Percentiles rank a stretch among this genome's conserved stretches.
phyloP scores from a whole-genome alignment of 2,329 filamentous ascomycete species.

The Arthrinium phaeospermum region DNA sequence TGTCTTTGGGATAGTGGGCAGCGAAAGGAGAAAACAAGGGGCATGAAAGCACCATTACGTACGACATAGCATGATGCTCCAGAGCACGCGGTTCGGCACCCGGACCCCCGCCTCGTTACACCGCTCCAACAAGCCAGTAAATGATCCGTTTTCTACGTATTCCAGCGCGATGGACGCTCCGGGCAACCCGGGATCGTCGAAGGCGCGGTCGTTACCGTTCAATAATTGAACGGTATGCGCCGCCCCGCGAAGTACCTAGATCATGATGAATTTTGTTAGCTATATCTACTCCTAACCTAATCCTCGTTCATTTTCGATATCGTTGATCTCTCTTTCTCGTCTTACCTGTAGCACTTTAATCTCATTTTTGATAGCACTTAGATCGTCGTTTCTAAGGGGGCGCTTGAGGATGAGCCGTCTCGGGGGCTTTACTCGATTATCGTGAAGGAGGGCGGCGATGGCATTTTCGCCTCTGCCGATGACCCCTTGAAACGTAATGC shows the following conservation, averaged over 20 bases:
- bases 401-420: not conserved
- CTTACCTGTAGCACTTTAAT: not conserved
- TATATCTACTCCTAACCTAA: not conserved
- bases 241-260: not conserved
- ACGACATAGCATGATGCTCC: not conserved
- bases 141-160: not conserved
- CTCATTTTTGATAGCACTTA: not conserved
- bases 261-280: not conserved
- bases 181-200: not conserved
- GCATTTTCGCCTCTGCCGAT: not conserved
- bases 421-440: not conserved
- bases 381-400: not conserved
- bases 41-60: not conserved
- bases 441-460: not conserved
- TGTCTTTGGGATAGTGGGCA: not conserved
- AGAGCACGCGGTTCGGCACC: conserved; percentile 4
- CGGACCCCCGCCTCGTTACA: not conserved
- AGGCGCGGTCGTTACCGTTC: not conserved
- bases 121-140: not conserved
- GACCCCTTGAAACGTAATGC: not conserved
- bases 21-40: no score
- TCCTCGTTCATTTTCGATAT: not conserved
- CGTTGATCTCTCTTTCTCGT: not conserved
- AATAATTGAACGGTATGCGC: not conserved
- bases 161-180: not conserved